Evolutionary conservation across 176 grass and related monocot genomes (phyloP).

Genomic region (barley (Hordeum vulgare)): MorexV3_pseudomolecules_assembly NC_058518.1:515205857-515206356

Average conservation of each 20-base stretch:
- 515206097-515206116: not conserved
- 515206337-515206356: not conserved
- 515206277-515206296: slow-evolving; percentile 55
- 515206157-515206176: not conserved
- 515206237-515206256: not conserved
- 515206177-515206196: not conserved
- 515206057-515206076: not conserved
- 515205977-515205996: not conserved
- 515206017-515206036: not conserved
- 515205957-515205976: not conserved
- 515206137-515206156: not conserved
- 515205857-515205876: too few relatives aligned
- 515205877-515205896: too few relatives aligned
- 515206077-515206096: not conserved
- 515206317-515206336: slow-evolving; percentile 48
- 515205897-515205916: not conserved
- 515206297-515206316: slow-evolving; percentile 55
- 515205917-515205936: not conserved
- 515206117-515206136: not conserved
- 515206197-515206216: too few relatives aligned
- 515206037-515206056: not conserved
- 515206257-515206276: slow-evolving; percentile 8
- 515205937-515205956: too few relatives aligned
- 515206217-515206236: not conserved
- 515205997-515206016: not conserved